Conservation (phyloP, 208 protist genomes). For the Spongospora subterranea region DNA sequence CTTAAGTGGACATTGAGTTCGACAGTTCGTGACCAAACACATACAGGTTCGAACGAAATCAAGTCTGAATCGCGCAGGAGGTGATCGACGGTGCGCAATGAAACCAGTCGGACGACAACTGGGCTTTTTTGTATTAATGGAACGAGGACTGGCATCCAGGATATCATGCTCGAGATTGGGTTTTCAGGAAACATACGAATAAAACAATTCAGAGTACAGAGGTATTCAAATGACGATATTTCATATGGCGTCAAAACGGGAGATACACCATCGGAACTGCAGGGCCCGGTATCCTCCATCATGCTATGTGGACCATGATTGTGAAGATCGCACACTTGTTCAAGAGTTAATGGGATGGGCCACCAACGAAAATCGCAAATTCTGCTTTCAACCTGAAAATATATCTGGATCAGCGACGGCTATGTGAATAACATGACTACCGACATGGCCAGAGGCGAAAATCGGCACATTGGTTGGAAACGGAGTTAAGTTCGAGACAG, state of each 20-base stretch:
- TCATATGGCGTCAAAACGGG: neutral
- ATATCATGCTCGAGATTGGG: too few species aligned
- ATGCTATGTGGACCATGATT: neutral
- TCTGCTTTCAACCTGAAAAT: neutral
- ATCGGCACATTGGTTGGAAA: neutral
- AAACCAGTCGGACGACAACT: neutral
- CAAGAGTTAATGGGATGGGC: neutral
- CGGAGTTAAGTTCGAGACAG: neutral
- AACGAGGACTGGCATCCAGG: neutral
- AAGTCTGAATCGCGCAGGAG: neutral
- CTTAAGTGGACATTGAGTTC: too few species aligned
- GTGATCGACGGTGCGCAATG: neutral
- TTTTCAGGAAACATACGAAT: too few species aligned
- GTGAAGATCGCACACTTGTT: neutral
- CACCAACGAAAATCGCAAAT: conserved; percentile 21
- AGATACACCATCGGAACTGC: neutral
- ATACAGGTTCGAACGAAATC: neutral
- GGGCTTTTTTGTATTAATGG: neutral
- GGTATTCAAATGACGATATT: neutral
- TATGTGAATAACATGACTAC: neutral
- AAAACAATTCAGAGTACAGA: conserved; percentile 33
- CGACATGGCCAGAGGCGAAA: neutral
- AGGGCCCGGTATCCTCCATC: neutral
- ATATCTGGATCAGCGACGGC: neutral
- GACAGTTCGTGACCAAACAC: too few species aligned